A percentile compares a stretch with the other conserved stretches of the same genome.
Evolutionary conservation across 768 basidiomycete genomes (phyloP).

Genomic region (Stropharia rugosoannulata): DNA sequence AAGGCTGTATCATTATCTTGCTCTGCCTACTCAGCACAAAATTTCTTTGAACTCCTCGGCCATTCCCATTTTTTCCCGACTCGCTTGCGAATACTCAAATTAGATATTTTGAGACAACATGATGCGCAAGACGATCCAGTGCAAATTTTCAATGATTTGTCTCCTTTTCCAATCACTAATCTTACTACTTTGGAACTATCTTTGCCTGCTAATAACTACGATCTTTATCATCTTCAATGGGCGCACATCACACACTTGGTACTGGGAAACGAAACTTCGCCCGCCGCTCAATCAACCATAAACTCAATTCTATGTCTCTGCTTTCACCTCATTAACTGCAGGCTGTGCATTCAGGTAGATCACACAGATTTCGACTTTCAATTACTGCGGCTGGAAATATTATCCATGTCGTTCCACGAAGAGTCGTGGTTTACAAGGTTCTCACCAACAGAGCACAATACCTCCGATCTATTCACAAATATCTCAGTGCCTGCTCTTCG

Average conservation of each 20-base stretch:
- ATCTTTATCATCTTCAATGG: not conserved
- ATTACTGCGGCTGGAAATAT: not conserved
- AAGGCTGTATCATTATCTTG: not conserved
- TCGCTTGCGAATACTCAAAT: not conserved
- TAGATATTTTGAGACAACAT: not conserved
- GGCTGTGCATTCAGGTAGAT: not conserved
- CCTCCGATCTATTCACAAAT: not conserved
- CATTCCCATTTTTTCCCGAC: not conserved
- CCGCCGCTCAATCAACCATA: not conserved
- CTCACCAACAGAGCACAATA: not conserved
- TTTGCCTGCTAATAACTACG: not conserved
- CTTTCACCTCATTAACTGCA: not conserved
- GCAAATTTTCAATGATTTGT: not conserved
- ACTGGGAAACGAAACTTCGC: not conserved
- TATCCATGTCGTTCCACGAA: not conserved
- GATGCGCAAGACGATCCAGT: not conserved
- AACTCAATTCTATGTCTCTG: not conserved
- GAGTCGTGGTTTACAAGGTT: not conserved
- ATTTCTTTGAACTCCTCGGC: not conserved
- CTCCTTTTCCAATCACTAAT: not conserved
- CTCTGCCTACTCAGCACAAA: not conserved
- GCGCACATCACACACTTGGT: not conserved
- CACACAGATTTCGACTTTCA: not conserved
- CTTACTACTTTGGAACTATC: not conserved
- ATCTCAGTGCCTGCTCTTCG: not conserved